Conservation (phyloP, 805 yeast genomes). For the Cyberlindnera meyerae region DNA sequence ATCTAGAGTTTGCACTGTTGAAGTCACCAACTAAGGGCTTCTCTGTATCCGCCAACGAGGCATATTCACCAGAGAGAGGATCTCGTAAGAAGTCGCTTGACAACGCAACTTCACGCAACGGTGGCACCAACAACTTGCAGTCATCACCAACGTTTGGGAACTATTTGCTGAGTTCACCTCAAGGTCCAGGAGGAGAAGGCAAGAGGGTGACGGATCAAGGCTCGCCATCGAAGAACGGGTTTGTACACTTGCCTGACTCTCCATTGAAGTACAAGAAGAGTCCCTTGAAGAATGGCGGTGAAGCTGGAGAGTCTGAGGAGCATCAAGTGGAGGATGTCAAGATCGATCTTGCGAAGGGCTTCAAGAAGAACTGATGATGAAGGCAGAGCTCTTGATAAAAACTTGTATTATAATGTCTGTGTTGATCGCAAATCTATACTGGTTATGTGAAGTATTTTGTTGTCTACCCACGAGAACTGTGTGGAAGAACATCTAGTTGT, state of each 20-base stretch:
- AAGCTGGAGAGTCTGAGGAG: no score
- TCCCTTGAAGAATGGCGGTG: conserved; percentile 21
- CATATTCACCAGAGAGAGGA: conserved; percentile 62
- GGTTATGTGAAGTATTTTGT: no score
- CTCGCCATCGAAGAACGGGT: conserved; percentile 21
- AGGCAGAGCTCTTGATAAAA: background rate
- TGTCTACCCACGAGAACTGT: no score
- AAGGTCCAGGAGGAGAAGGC: conserved; percentile 22
- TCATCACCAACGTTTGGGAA: conserved; percentile 91
- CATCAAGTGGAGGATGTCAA: conserved; percentile 38
- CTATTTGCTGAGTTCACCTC: conserved; percentile 61
- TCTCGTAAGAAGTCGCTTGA: conserved; percentile 21
- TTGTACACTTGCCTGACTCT: conserved; percentile 16
- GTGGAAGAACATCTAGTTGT: no score
- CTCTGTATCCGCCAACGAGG: conserved; percentile 50
- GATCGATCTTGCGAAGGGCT: conserved; percentile 45
- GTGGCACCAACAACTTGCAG: conserved; percentile 22
- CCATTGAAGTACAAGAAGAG: conserved; percentile 16
- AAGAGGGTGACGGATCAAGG: conserved; percentile 8
- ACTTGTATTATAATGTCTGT: background rate
- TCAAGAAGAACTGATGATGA: conserved; percentile 26
- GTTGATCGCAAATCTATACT: no score
- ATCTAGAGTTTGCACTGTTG: conserved; percentile 22
- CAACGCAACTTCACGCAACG: background rate
- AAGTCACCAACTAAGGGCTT: conserved; percentile 38